Evolutionary conservation across 2,329 filamentous ascomycete genomes (phyloP), one percentile per base, ranked within the genome.

Genomic region (Trichoderma sp.): DNA sequence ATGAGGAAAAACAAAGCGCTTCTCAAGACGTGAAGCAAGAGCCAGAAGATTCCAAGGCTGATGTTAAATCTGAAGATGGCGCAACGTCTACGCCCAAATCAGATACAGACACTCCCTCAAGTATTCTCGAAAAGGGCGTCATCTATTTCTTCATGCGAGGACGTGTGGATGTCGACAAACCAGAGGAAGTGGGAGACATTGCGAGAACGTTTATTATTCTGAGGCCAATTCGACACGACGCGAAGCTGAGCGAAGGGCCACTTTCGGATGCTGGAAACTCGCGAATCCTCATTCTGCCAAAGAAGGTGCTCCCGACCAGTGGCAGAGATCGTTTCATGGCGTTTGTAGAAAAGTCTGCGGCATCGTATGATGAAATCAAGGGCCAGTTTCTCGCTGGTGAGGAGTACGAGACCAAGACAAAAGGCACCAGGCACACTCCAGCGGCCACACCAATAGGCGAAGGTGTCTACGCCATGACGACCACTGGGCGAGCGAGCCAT

Each of bases 141-240:
- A 90, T 97, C 75, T 97, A 97, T 84, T 97, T 97, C 86, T 97
- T 97, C 84, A 91, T 92, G 76, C 91, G 94, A 20, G 90, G 90
- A 8, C 90, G 93, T 13, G 93, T 97, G 47, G 88, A 89, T 65
- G 86, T 93, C 30, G 88, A 93, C 5, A 86, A 93, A 7, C 91
- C 93, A 0, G 86, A 91, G 20, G 86, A 87, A 59, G 85, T 95
- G 1, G 82, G 87, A 53, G 94, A 97, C 67, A 87, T 97, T 63
- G 89, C 92, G 55, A 91, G 93, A 63, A 94, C 88, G 73, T 95
- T 92, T 82, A 90, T 97, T 76, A 87, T 97, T 15, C 86, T 97
- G 4, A 89, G 92, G 0, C 94, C 94, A 0, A 83, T 95, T 4
- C 88, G 87, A 0, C 82, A 85, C 6, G 91, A 90, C n/a, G 89